Evolutionary conservation across 805 yeast species (phyloP).

Genomic region (Candida vartiovaarae): DNA sequence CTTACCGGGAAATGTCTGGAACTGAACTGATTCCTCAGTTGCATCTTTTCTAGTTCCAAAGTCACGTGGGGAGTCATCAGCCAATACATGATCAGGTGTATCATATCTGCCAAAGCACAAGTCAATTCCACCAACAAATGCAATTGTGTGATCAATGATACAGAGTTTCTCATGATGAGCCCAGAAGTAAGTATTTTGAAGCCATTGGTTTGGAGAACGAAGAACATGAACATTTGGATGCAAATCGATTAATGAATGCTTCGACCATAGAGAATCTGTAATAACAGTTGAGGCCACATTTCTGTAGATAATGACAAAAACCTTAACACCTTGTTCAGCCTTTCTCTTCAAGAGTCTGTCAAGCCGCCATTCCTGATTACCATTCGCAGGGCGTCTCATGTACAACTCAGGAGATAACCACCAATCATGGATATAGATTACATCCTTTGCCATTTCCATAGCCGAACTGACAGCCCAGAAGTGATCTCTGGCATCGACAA

Average conservation of each 20-base stretch:
- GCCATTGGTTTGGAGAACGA: constrained; percentile 91
- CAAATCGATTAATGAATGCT: constrained; percentile 81
- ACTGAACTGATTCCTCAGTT: constrained; percentile 35
- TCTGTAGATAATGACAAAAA: constrained; percentile 85
- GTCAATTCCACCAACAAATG: constrained; percentile 94
- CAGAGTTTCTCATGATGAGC: constrained; percentile 96
- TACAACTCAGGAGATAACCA: constrained; percentile 96
- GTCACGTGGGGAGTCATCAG: constrained; percentile 54
- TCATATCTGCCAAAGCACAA: constrained; percentile 94
- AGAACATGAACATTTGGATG: constrained; percentile 84
- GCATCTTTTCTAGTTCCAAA: constrained; percentile 26
- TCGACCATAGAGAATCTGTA: constrained; percentile 90
- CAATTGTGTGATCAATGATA: constrained; percentile 79
- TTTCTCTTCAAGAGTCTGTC: constrained; percentile 83
- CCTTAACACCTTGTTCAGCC: constrained; percentile 92
- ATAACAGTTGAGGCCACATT: constrained; percentile 92
- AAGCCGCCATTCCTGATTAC: constrained; percentile 88
- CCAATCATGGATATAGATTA: constrained; percentile 95
- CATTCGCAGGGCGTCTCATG: constrained; percentile 88
- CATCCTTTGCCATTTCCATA: constrained; percentile 87
- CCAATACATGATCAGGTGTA: constrained; percentile 89
- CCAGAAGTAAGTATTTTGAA: constrained; percentile 94
- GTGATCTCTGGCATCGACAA: constrained; percentile 94
- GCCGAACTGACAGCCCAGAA: constrained; percentile 96
- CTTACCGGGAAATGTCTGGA: constrained; percentile 84